Percentiles rank a stretch among this genome's conserved stretches.
Evolutionary conservation across 495 filamentous ascomycete genomes (phyloP).

Genomic region (Aspergillus carlsbadensis): DNA sequence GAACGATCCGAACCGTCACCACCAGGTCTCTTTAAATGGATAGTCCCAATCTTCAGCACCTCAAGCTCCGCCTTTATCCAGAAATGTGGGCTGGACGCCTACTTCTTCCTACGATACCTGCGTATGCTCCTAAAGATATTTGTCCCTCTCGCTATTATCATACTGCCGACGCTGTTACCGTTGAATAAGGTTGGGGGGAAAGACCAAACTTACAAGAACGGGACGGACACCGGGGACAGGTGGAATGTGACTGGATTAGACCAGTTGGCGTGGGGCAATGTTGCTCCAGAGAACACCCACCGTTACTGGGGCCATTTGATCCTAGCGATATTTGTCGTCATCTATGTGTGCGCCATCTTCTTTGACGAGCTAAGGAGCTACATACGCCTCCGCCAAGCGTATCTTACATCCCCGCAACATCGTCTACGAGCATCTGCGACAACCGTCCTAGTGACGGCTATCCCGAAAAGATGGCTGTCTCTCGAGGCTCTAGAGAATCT

Average conservation of each 20-base stretch:
- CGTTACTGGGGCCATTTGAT: slow-evolving; percentile 90
- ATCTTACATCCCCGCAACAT: slow-evolving; percentile 93
- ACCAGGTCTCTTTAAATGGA: slow-evolving; percentile 65
- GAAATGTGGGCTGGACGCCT: slow-evolving; percentile 94
- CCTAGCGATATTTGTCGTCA: slow-evolving; percentile 74
- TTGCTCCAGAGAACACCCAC: slow-evolving; percentile 63
- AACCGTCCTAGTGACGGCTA: slow-evolving; percentile 87
- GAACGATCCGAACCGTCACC: slow-evolving; percentile 75
- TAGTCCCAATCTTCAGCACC: slow-evolving; percentile 71
- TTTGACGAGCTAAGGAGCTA: slow-evolving; percentile 88
- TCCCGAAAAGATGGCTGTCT: slow-evolving; percentile 85
- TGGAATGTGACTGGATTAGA: slow-evolving; percentile 70
- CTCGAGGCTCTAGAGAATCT: slow-evolving; percentile 75
- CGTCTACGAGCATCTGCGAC: slow-evolving; percentile 93
- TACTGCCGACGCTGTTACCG: slow-evolving; percentile 84
- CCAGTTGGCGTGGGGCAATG: slow-evolving; percentile 85
- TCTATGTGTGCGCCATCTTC: slow-evolving; percentile 85
- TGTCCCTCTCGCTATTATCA: slow-evolving; percentile 70
- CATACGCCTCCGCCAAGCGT: slow-evolving; percentile 90
- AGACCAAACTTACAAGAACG: slow-evolving; percentile 52
- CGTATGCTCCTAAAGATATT: slow-evolving; percentile 94
- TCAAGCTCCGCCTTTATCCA: slow-evolving; percentile 85
- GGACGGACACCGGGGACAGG: slow-evolving; percentile 28
- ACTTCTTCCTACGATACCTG: slow-evolving; percentile 95
- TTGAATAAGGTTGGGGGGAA: slow-evolving; percentile 76